Conservation (phyloP, 2,329 filamentous ascomycete genomes). For the Fusarium sp. region DNA sequence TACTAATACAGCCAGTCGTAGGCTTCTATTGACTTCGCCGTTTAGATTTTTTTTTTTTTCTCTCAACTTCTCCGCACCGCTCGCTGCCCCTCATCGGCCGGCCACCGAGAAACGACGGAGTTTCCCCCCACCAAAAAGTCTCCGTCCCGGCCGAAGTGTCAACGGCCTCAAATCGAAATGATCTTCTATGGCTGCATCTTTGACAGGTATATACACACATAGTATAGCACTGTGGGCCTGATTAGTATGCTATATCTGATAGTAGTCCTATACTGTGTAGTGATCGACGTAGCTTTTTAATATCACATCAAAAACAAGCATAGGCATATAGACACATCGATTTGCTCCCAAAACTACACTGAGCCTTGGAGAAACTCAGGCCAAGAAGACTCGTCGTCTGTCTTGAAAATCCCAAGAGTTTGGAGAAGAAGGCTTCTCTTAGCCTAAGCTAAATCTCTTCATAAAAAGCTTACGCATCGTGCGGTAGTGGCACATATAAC, state of each 20-base stretch:
- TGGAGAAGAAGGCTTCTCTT: background rate
- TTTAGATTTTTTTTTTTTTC: constrained; percentile 8
- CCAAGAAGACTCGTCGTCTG: background rate
- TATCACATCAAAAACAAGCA: background rate
- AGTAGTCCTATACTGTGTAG: background rate
- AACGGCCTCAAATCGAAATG: background rate
- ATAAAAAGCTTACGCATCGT: background rate
- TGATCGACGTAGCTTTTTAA: background rate
- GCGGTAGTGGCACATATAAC: background rate
- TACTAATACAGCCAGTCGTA: constrained; percentile 21
- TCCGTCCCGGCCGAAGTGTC: constrained; percentile 2
- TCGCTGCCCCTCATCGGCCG: constrained; percentile 24
- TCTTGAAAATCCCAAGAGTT: background rate
- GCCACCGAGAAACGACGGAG: constrained; percentile 24
- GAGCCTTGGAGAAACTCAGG: background rate
- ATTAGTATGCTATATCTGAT: background rate
- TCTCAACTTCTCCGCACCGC: constrained; percentile 28
- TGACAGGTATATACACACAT: background rate
- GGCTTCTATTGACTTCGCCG: constrained; percentile 24
- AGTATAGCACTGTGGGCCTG: background rate
- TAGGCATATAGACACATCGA: background rate
- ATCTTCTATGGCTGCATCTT: background rate
- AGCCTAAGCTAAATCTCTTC: background rate
- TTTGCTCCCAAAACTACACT: background rate
- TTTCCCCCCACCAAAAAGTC: constrained; percentile 4